Base-by-base conservation (phyloP, 1,284 basidiomycete genomes). In the Fomitopsis palustris region DNA sequence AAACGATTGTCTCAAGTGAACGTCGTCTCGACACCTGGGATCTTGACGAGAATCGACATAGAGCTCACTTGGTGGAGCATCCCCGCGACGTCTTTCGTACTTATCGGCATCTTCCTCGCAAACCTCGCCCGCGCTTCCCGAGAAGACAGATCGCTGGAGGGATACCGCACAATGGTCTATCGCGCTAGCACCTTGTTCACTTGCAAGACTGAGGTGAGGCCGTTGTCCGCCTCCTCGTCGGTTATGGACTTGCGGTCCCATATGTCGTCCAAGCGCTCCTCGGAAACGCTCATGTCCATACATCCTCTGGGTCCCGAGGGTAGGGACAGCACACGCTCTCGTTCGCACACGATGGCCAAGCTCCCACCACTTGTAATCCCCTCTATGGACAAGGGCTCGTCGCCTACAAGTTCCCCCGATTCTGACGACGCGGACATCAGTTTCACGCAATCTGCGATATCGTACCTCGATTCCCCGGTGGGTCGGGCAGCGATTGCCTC, bases 291-390 rank as follows among this genome's bases (percentile, higher is more conserved):
- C 1, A 62, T 61, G 1, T 67, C 72, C 19, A 58, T 70, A 16
- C 63, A 70, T 43, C 65, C 67, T 37, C 70, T 81, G 39, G 80
- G 75, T 63, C 81, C 81, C 12, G 80, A 78, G n/a, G 82, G 80
- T 80, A 81, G 84, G 60, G 80, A 81, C 57, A 77, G 78, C 67
- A 71, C 81, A 38, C 75, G 78, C 49, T 63, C 72, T 43, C 76
- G 74, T 61, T 65, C 70, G 5, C 63, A 65, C 4, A 51, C 57
- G 45, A 67, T 65, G 53, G 47, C 64, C 51, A 65, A 67, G 58
- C 59, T 65, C 10, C 41, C 62, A 31, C 64, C 60, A 2, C 64
- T 69, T 37, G 61, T 62, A 42, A 63, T 68, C 38, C 66, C 65
- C 62, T 59, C 19, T 25, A 9, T 27, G 0, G 52, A 21, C 25